Conservation (phyloP, 176 grass and related monocot genomes). For the Aechmea fasciata region DNA sequence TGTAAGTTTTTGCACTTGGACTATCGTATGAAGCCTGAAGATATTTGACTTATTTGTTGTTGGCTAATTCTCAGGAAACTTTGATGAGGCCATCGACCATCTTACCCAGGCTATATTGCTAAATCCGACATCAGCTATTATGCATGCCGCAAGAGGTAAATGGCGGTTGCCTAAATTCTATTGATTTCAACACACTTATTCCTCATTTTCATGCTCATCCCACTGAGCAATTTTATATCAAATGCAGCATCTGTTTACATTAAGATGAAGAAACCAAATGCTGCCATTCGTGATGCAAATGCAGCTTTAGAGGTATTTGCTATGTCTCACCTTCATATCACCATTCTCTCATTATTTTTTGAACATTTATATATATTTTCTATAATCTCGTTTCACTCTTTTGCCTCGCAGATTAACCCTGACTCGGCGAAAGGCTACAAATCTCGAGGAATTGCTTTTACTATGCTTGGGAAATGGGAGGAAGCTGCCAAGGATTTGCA, state of each 20-base stretch:
- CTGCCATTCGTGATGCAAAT: conserved; percentile 90
- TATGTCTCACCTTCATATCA: conserved; percentile 7
- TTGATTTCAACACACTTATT: background rate
- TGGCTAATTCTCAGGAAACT: conserved; percentile 44
- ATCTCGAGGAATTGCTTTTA: conserved; percentile 67
- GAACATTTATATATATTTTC: background rate
- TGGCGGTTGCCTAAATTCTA: background rate
- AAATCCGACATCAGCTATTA: conserved; percentile 86
- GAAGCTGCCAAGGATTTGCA: conserved; percentile 82
- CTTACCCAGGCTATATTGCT: conserved; percentile 81
- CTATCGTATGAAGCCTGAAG: background rate
- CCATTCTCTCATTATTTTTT: background rate
- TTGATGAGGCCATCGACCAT: conserved; percentile 75
- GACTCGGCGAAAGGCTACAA: conserved; percentile 98
- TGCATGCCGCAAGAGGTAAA: conserved; percentile 89
- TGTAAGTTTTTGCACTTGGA: background rate
- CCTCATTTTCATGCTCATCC: background rate
- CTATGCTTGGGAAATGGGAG: conserved; percentile 93
- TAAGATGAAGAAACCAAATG: conserved; percentile 94
- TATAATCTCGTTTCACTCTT: background rate
- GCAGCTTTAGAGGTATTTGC: conserved; percentile 65
- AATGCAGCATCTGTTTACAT: conserved; percentile 76
- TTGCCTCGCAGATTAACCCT: conserved; percentile 61
- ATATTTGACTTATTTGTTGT: background rate
- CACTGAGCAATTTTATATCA: background rate